A percentile compares a stretch with the other conserved stretches of the same genome.
Evolutionary conservation across 306 rosid species (phyloP).

Genomic region (Lathyrus aphaca): DNA sequence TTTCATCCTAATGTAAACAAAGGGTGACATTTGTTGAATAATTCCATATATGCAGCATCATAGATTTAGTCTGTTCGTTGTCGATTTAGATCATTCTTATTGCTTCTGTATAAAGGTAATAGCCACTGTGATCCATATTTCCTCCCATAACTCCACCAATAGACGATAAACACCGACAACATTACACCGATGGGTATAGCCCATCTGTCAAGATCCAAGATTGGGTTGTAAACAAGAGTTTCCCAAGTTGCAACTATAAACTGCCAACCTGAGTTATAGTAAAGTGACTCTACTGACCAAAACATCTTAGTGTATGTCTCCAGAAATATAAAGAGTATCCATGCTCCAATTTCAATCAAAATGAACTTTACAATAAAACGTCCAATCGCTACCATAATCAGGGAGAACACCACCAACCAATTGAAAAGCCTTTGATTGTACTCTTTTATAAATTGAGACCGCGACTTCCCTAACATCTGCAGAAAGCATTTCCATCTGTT

Average conservation of each 20-base stretch:
- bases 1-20: not conserved
- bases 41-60: slow-evolving; percentile 16
- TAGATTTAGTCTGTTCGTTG: slow-evolving; percentile 67
- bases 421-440: slow-evolving; percentile 91
- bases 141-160: slow-evolving; percentile 87
- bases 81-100: slow-evolving; percentile 57
- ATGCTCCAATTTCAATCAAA: slow-evolving; percentile 85
- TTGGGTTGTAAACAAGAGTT: slow-evolving; percentile 86
- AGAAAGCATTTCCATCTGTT: slow-evolving; percentile 44
- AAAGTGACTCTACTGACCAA: slow-evolving; percentile 93
- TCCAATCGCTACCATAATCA: slow-evolving; percentile 87
- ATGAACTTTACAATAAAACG: slow-evolving; percentile 80
- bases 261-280: slow-evolving; percentile 92
- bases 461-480: slow-evolving; percentile 84
- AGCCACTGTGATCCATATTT: slow-evolving; percentile 70
- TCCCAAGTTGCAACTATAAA: slow-evolving; percentile 87
- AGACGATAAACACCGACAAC: slow-evolving; percentile 55
- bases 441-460: slow-evolving; percentile 78
- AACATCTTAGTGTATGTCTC: slow-evolving; percentile 97
- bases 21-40: not conserved
- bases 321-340: slow-evolving; percentile 89
- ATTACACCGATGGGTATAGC: slow-evolving; percentile 75
- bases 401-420: slow-evolving; percentile 96
- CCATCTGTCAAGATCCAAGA: slow-evolving; percentile 98
- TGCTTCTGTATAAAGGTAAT: slow-evolving; percentile 67